These are phyloP conservation scores for Grosmannia clavigera DNA, from an alignment of 2,329 filamentous ascomycete genomes.

Conservation along the genomic window DNA sequence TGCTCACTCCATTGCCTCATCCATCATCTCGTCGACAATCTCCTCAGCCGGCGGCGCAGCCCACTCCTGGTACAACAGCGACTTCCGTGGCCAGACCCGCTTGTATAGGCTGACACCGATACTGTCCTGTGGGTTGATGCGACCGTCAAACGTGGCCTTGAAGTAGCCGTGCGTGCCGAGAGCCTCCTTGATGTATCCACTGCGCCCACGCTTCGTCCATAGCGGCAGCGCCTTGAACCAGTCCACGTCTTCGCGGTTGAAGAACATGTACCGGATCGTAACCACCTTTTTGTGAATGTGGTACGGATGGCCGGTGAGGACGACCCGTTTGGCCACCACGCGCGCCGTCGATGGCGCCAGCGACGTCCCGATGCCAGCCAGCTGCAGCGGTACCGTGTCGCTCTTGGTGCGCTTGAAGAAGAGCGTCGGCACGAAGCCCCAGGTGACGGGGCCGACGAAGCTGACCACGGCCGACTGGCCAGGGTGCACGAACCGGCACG, in stretches of 20 bases:
- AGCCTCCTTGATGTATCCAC: conserved; percentile 85
- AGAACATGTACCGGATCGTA: conserved; percentile 99
- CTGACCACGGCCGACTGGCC: conserved; percentile 80
- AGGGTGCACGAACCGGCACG: conserved; percentile 80
- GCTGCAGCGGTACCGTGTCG: conserved; percentile 39
- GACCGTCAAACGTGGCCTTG: conserved; percentile 94
- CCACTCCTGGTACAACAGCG: conserved; percentile 33
- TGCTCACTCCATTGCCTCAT: conserved; percentile 22
- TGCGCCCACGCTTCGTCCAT: conserved; percentile 83
- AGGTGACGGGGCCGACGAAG: conserved; percentile 82
- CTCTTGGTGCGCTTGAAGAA: conserved; percentile 61
- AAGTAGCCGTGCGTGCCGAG: conserved; percentile 98
- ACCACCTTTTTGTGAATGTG: conserved; percentile 98
- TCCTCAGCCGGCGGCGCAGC: conserved; percentile 23
- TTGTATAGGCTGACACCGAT: conserved; percentile 86
- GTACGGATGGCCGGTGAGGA: conserved; percentile 90
- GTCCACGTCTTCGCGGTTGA: conserved; percentile 84
- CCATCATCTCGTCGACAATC: conserved; percentile 20
- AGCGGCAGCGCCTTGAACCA: conserved; percentile 97
- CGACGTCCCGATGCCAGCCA: conserved; percentile 80
- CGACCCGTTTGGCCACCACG: conserved; percentile 85
- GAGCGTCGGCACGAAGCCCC: conserved; percentile 81
- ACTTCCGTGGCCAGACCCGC: conserved; percentile 66
- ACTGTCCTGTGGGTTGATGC: conserved; percentile 90
- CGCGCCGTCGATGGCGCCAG: conserved; percentile 64